Evolutionary conservation across 495 filamentous ascomycete species (phyloP).

Genomic region (Trichoderma parareesei): DNA sequence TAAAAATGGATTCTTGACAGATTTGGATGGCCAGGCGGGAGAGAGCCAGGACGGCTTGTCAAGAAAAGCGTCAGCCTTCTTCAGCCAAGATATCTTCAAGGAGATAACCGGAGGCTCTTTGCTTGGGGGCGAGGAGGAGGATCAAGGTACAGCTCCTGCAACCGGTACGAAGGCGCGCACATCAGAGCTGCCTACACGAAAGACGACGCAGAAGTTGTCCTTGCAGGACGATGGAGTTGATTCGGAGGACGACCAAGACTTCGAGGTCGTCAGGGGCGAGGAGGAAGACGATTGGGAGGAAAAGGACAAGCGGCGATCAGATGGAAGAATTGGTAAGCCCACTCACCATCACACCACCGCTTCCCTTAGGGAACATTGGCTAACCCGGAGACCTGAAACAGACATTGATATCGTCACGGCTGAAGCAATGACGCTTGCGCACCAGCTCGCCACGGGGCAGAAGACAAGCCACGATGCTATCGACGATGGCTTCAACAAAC

Average conservation of each 20-base stretch:
- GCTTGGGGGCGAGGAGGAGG: slow-evolving; percentile 12
- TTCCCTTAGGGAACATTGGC: slow-evolving; percentile 12
- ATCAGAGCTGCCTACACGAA: background rate
- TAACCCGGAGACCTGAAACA: slow-evolving; percentile 27
- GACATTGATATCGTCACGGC: slow-evolving; percentile 98
- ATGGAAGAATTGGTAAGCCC: slow-evolving; percentile 59
- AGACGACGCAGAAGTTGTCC: background rate
- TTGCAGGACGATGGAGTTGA: slow-evolving; percentile 26
- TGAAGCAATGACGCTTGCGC: slow-evolving; percentile 97
- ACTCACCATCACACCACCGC: slow-evolving; percentile 14
- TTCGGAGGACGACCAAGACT: slow-evolving; percentile 37
- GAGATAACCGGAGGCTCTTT: slow-evolving; percentile 53
- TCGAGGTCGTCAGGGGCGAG: slow-evolving; percentile 47
- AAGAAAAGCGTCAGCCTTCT: slow-evolving; percentile 51
- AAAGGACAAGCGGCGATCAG: slow-evolving; percentile 54
- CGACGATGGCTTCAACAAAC: slow-evolving; percentile 91
- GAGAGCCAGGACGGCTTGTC: slow-evolving; percentile 3
- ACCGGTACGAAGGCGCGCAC: background rate
- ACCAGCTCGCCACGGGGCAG: slow-evolving; percentile 78
- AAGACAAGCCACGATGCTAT: slow-evolving; percentile 67
- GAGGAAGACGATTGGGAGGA: slow-evolving; percentile 62
- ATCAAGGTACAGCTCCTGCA: slow-evolving; percentile 12
- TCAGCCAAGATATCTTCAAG: slow-evolving; percentile 92
- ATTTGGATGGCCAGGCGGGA: slow-evolving; percentile 33
- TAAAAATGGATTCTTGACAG: slow-evolving; percentile 38